Base-by-base conservation (phyloP, 805 yeast genomes). In the Starmerella gropengiesseri region DNA sequence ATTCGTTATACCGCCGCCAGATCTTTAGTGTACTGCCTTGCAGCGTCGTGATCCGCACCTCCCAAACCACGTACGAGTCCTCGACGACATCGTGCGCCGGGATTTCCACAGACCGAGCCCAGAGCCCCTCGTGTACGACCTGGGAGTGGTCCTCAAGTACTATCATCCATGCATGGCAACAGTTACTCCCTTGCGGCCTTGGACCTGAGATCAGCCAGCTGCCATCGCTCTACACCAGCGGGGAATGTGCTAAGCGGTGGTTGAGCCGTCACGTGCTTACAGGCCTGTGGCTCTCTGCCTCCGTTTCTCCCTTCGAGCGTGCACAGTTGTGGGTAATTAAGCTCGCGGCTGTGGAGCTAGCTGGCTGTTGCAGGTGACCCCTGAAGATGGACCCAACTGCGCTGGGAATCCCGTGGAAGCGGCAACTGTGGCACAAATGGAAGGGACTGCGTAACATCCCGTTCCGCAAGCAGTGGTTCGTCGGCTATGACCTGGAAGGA, bases 401-500 rank as follows among this genome's bases (percentile, higher is more conserved):
- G 19, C 31, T 39, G 11, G 48, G 48, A 2, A 39, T 54, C 6
- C 41, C 50, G 14, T 48, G 57, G 54, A 43, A 42, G 33, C 41
- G 44, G 7, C 52, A 44, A 33, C 32, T 52, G 14, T 54, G 55
- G 53, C 57, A 73, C 59, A 65, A 66, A 51, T 82, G 78, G 75
- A 72, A 70, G 52, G 69, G 86, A 0, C 59, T 80, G 4, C 61
- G 78, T 33, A 70, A 66, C 34, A 68, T 82, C 3, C 94, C 94
- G 0, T 76, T 81, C 58, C 68, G 93, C 31, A 69, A 69, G 42
- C 70, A 68, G 56, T 82, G 77, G 64, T 81, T 82, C 52, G 67
- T 77, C 8, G 73, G 73, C 38, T 82, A 81, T 55, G 94, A 83
- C 55, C 65, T 84, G n/a, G 76, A 75, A 30, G 94, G 91, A 2